Evolutionary conservation across 768 basidiomycete genomes (phyloP).

Genomic region (Podaxis sp.): DNA sequence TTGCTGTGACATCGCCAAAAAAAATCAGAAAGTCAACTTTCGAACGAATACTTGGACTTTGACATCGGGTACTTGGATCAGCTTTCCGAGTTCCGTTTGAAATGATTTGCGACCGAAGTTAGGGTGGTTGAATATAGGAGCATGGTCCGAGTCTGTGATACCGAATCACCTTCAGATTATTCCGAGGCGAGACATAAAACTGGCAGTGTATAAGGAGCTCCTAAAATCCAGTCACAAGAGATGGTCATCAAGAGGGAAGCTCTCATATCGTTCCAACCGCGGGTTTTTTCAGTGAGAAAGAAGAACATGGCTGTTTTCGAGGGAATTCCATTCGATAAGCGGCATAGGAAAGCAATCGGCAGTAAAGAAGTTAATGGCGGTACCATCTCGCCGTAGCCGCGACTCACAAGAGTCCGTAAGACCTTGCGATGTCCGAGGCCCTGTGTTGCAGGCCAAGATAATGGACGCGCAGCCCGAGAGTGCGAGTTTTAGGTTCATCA

Average conservation of each 20-base stretch:
- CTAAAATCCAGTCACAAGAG: neutral
- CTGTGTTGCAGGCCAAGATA: neutral
- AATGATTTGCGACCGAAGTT: neutral
- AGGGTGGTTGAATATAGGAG: neutral
- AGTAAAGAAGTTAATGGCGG: neutral
- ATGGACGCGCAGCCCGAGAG: neutral
- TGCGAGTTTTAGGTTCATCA: neutral
- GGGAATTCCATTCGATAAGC: neutral
- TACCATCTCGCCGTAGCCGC: neutral
- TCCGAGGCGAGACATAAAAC: neutral
- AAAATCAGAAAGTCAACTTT: neutral
- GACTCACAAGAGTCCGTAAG: neutral
- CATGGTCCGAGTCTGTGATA: neutral
- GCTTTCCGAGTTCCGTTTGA: neutral
- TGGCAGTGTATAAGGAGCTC: neutral
- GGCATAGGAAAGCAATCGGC: neutral
- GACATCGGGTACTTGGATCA: neutral
- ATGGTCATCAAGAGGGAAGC: neutral
- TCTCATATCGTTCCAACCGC: neutral
- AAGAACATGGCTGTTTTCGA: neutral
- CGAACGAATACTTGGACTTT: neutral
- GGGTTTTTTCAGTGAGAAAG: neutral
- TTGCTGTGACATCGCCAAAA: neutral
- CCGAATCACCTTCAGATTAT: neutral
- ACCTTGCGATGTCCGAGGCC: neutral